Conservation (phyloP, 768 basidiomycete species). For the Royoungia palumana region DNA sequence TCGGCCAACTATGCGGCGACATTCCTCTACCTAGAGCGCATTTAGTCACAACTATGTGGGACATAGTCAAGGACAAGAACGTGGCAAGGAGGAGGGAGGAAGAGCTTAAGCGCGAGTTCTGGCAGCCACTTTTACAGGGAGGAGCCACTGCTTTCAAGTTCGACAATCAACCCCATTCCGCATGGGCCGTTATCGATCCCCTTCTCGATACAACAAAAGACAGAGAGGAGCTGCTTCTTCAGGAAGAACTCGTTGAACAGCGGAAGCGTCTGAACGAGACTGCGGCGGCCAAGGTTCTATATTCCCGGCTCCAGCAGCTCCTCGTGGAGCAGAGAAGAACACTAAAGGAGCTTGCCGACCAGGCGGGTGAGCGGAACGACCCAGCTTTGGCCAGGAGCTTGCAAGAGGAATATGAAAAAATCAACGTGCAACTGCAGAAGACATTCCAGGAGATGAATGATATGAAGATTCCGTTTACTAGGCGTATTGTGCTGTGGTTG, state of each 20-base stretch:
- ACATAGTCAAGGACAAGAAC: constrained; percentile 14
- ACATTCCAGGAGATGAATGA: constrained; percentile 22
- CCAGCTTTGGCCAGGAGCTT: constrained; percentile 9
- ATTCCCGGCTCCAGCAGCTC: constrained; percentile 15
- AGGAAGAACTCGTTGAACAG: constrained; percentile 18
- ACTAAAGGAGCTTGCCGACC: constrained; percentile 16
- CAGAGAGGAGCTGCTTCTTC: constrained; percentile 8
- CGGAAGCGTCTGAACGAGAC: constrained; percentile 20
- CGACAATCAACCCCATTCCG: not conserved
- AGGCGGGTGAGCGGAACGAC: constrained; percentile 14
- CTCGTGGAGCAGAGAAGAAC: constrained; percentile 15
- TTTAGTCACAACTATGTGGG: constrained; percentile 40
- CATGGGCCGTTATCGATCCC: not conserved
- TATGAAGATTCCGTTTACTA: constrained; percentile 15
- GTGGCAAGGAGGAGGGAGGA: constrained; percentile 14
- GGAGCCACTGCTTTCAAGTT: constrained; percentile 2
- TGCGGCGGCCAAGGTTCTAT: constrained; percentile 17
- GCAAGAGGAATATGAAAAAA: constrained; percentile 9
- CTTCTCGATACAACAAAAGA: not conserved
- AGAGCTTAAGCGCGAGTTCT: constrained; percentile 28
- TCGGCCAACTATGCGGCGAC: constrained; percentile 34
- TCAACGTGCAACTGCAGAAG: constrained; percentile 6
- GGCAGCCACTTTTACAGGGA: not conserved
- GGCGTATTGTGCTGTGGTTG: constrained; percentile 9
- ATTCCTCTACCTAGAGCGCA: constrained; percentile 26